These are phyloP conservation scores for Aspergillus pseudoterreus DNA, from an alignment of 2,329 filamentous ascomycete genomes.

Conservation along the genomic window DNA sequence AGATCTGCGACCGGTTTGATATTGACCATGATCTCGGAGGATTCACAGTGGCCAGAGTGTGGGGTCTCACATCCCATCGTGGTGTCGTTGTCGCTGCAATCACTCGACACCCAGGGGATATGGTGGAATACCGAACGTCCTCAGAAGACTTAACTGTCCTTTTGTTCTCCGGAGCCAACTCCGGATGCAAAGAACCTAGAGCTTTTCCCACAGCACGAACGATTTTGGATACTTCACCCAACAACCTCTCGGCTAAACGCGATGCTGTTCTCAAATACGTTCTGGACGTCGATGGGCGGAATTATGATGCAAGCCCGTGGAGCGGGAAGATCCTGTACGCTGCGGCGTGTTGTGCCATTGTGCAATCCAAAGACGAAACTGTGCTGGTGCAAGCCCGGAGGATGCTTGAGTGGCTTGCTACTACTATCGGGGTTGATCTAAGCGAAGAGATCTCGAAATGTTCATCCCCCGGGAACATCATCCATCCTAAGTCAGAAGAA, in stretches of 20 bases:
- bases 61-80: conserved; percentile 51
- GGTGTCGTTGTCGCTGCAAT: conserved; percentile 48
- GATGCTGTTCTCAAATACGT: conserved; percentile 26
- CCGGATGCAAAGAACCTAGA: conserved; percentile 9
- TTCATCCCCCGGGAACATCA: conserved; percentile 6
- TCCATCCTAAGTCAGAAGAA: conserved; percentile 22
- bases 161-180: conserved; percentile 27
- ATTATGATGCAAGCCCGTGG: conserved; percentile 16
- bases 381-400: conserved; percentile 22
- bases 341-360: conserved; percentile 33
- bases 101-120: conserved; percentile 54
- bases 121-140: conserved; percentile 53
- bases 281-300: conserved; percentile 17
- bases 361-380: conserved; percentile 20
- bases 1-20: conserved; percentile 44
- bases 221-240: conserved; percentile 13
- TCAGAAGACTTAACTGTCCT: conserved; percentile 44
- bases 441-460: conserved; percentile 31
- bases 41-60: conserved; percentile 48
- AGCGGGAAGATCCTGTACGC: conserved; percentile 33
- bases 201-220: conserved; percentile 1
- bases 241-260: conserved; percentile 15
- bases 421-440: conserved; percentile 26
- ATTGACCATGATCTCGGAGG: conserved; percentile 49
- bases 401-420: conserved; percentile 25